These are phyloP conservation scores for Sugiyamaella mastotermitis DNA, from an alignment of 805 yeast genomes.

Conservation along the genomic window DNA sequence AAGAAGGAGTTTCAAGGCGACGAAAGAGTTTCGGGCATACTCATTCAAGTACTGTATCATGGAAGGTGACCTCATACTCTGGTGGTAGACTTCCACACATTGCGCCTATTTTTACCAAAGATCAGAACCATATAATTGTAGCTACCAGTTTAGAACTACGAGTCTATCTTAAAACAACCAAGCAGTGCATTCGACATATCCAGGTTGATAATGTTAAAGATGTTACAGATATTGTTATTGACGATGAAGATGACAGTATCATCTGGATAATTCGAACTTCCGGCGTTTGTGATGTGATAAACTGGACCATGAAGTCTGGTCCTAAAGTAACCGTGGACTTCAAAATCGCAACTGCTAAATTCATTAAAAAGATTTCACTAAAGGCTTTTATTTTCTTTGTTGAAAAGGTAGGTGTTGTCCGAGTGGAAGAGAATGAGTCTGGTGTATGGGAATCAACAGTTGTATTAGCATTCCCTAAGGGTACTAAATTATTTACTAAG, in stretches of 20 bases:
- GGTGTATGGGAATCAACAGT: background rate
- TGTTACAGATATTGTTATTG: conserved; percentile 28
- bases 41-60: conserved; percentile 13
- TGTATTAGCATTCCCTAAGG: conserved; percentile 7
- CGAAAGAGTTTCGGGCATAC: conserved; percentile 5
- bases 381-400: conserved; percentile 12
- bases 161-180: conserved; percentile 31
- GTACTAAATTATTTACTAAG: conserved; percentile 24
- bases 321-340: conserved; percentile 7
- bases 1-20: no score
- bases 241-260: conserved; percentile 12
- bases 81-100: conserved; percentile 34
- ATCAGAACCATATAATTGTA: conserved; percentile 29
- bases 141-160: conserved; percentile 33
- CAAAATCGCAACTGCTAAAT: conserved; percentile 13
- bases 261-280: conserved; percentile 26
- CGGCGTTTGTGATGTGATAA: conserved; percentile 23
- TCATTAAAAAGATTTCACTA: conserved; percentile 14
- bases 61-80: conserved; percentile 27
- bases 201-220: conserved; percentile 27
- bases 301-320: conserved; percentile 20
- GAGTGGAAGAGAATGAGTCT: conserved; percentile 1
- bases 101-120: conserved; percentile 32
- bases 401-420: conserved; percentile 10
- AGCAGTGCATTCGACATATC: conserved; percentile 30